phyloP scores from a whole-genome alignment of 495 filamentous ascomycete species.

The Mycothermus thermophilus region DNA sequence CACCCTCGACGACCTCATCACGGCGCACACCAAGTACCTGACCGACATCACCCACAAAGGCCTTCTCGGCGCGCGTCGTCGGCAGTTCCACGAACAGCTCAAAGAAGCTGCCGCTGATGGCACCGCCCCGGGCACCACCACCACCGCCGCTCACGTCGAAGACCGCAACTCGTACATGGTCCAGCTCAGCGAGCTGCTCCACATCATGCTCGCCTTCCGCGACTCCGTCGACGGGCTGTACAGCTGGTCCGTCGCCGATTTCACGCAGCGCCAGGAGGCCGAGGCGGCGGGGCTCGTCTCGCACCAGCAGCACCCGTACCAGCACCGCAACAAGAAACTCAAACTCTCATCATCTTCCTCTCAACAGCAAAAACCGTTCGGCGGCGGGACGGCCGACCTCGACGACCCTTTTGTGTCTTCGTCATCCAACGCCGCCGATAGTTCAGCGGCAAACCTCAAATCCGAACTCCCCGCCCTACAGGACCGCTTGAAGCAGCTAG shows the following conservation, averaged over 20 bases:
- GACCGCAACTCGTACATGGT: slow-evolving; percentile 74
- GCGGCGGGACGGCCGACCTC: slow-evolving; percentile 20
- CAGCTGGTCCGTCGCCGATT: slow-evolving; percentile 84
- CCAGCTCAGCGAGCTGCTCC: slow-evolving; percentile 83
- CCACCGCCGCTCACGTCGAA: slow-evolving; percentile 25
- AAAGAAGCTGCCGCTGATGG: slow-evolving; percentile 15
- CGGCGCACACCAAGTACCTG: slow-evolving; percentile 80
- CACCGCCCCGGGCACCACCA: slow-evolving; percentile 14
- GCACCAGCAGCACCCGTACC: neutral
- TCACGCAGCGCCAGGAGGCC: slow-evolving; percentile 75
- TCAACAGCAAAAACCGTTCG: too few relatives aligned
- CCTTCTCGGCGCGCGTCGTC: slow-evolving; percentile 56
- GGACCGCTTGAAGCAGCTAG: slow-evolving; percentile 53
- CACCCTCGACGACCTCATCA: slow-evolving; percentile 90
- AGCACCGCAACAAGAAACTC: slow-evolving; percentile 1
- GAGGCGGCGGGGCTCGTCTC: slow-evolving; percentile 34
- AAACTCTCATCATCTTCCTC: slow-evolving; percentile 14
- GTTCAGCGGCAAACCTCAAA: slow-evolving; percentile 20
- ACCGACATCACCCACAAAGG: slow-evolving; percentile 94
- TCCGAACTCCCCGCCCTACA: slow-evolving; percentile 61
- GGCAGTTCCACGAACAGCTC: slow-evolving; percentile 28
- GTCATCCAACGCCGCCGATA: neutral
- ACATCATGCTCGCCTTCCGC: slow-evolving; percentile 86
- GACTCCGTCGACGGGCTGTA: slow-evolving; percentile 92
- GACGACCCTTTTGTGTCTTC: slow-evolving; percentile 6